Conservation (phyloP, 768 basidiomycete species). For the Xerocomus brunneocitrinus region DNA sequence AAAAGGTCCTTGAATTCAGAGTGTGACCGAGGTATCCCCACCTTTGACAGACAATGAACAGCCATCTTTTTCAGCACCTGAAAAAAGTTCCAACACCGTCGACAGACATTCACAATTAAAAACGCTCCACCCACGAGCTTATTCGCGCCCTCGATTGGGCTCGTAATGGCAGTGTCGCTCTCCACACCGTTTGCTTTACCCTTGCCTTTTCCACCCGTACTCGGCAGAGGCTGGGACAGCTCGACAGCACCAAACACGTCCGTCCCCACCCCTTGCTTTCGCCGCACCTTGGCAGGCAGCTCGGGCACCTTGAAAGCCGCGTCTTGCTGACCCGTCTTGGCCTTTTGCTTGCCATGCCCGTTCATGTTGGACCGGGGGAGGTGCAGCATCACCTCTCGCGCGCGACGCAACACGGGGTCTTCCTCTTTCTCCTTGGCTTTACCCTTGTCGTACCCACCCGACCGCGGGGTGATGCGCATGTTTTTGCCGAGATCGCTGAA, state of each 20-base stretch:
- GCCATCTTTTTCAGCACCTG: constrained; percentile 41
- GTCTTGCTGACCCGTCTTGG: background rate
- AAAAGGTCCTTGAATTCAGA: constrained; percentile 39
- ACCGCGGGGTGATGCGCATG: constrained; percentile 20
- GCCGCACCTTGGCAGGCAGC: constrained; percentile 32
- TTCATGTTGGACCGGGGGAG: constrained; percentile 29
- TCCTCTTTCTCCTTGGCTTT: constrained; percentile 18
- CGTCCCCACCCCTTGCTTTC: constrained; percentile 20
- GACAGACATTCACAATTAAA: background rate
- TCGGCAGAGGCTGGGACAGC: constrained; percentile 7
- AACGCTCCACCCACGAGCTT: constrained; percentile 46
- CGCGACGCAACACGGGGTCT: constrained; percentile 31
- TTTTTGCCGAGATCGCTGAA: constrained; percentile 17
- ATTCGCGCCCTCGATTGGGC: constrained; percentile 51
- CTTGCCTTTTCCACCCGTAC: constrained; percentile 35
- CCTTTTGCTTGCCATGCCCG: background rate
- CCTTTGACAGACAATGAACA: constrained; percentile 28
- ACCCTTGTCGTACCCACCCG: constrained; percentile 3
- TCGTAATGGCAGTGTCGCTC: constrained; percentile 18
- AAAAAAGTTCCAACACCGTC: no score
- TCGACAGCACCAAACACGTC: constrained; percentile 29
- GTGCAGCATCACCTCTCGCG: constrained; percentile 37
- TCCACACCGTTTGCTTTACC: constrained; percentile 30
- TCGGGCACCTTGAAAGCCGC: constrained; percentile 46
- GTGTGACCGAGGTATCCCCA: constrained; percentile 34